These are phyloP conservation scores for Pichia sp. DNA, from an alignment of 1,139 yeast species.

Conservation along the genomic window DNA sequence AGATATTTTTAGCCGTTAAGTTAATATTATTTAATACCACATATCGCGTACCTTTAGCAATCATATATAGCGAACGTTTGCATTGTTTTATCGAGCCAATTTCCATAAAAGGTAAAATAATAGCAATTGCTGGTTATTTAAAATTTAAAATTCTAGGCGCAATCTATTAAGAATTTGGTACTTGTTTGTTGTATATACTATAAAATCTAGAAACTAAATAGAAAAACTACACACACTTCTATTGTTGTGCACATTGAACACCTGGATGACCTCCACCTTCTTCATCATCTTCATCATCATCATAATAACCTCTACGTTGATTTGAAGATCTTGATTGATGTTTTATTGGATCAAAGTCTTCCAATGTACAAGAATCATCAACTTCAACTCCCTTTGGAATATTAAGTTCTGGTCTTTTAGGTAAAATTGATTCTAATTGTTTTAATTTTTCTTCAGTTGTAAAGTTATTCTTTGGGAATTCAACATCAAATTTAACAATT, in stretches of 20 bases:
- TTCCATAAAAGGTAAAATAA: too few relatives aligned
- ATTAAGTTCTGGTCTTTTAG: slow-evolving; percentile 49
- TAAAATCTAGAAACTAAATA: neutral
- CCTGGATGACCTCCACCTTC: slow-evolving; percentile 60
- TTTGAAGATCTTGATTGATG: slow-evolving; percentile 39
- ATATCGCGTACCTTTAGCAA: too few relatives aligned
- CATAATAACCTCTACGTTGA: slow-evolving; percentile 41
- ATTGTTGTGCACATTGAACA: slow-evolving; percentile 87
- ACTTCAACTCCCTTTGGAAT: slow-evolving; percentile 62
- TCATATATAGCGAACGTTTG: too few relatives aligned
- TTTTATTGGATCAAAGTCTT: slow-evolving; percentile 55
- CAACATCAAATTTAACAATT: slow-evolving; percentile 61
- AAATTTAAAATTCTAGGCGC: neutral
- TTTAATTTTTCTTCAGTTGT: slow-evolving; percentile 62
- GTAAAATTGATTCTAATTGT: slow-evolving; percentile 58
- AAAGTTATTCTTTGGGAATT: slow-evolving; percentile 64
- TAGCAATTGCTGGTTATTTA: too few relatives aligned
- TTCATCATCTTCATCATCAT: slow-evolving; percentile 55
- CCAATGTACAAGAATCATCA: slow-evolving; percentile 73
- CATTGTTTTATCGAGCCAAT: too few relatives aligned
- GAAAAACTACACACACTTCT: slow-evolving; percentile 14
- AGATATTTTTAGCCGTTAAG: too few relatives aligned
- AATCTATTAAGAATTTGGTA: neutral
- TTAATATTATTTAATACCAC: too few relatives aligned
- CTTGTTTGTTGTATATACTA: neutral